Evolutionary conservation across 441 rosid genomes (phyloP).

Genomic region (Mallotus japonicus): DNA sequence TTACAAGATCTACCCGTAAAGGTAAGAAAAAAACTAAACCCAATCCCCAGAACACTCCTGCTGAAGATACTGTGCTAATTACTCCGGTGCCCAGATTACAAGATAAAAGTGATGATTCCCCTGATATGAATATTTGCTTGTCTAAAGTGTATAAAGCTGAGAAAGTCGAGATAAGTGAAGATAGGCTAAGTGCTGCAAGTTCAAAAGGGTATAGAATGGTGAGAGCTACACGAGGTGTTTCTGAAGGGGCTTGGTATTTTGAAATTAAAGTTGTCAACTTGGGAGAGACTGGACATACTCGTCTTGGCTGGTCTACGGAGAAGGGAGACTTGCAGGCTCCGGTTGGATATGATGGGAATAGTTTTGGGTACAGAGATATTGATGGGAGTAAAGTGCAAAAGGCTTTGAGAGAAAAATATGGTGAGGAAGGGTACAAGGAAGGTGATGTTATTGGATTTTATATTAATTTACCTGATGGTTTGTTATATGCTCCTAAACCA

Average conservation of each 20-base stretch:
- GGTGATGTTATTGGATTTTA: slow-evolving; percentile 93
- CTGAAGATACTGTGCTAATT: slow-evolving; percentile 68
- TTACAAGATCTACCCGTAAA: slow-evolving; percentile 73
- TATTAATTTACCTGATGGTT: slow-evolving; percentile 84
- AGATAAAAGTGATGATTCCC: slow-evolving; percentile 71
- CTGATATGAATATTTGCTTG: slow-evolving; percentile 64
- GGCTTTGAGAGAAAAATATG: slow-evolving; percentile 85
- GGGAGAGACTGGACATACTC: slow-evolving; percentile 90
- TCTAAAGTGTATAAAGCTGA: slow-evolving; percentile 95
- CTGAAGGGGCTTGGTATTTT: slow-evolving; percentile 95
- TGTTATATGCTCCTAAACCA: slow-evolving; percentile 62
- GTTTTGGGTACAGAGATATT: slow-evolving; percentile 87
- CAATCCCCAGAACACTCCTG: slow-evolving; percentile 49
- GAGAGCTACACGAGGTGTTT: slow-evolving; percentile 88
- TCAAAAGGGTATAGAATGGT: slow-evolving; percentile 95
- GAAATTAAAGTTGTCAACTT: slow-evolving; percentile 71
- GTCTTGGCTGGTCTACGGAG: slow-evolving; percentile 93
- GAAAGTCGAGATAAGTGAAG: slow-evolving; percentile 87
- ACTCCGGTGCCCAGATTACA: slow-evolving; percentile 78
- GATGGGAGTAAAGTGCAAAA: slow-evolving; percentile 96
- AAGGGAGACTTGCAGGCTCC: slow-evolving; percentile 98
- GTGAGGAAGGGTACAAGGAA: slow-evolving; percentile 86
- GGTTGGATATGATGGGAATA: slow-evolving; percentile 85
- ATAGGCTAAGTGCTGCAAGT: slow-evolving; percentile 82
- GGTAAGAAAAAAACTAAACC: slow-evolving; percentile 86